Conservation (phyloP, 495 filamentous ascomycete genomes). For the Penicillium cinerascens region DNA sequence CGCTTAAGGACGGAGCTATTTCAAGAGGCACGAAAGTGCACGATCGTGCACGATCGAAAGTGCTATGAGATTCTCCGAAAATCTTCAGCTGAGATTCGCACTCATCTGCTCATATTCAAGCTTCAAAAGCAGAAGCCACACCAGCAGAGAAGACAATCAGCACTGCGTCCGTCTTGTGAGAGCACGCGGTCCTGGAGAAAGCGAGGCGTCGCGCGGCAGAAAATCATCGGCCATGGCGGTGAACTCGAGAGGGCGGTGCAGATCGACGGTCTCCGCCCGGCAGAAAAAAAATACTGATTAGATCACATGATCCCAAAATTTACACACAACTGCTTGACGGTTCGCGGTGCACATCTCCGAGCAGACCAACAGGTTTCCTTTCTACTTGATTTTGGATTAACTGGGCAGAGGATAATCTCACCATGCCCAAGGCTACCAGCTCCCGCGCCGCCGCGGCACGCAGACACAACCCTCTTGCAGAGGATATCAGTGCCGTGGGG, state of each 20-base stretch:
- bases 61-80: neutral
- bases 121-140: neutral
- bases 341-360: slow-evolving; percentile 5
- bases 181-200: slow-evolving; percentile 1
- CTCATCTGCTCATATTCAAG: neutral
- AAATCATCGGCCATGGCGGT: slow-evolving; percentile 25
- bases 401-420: slow-evolving; percentile 7
- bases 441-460: slow-evolving; percentile 40
- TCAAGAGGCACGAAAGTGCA: neutral
- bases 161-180: neutral
- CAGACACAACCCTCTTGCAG: slow-evolving; percentile 69
- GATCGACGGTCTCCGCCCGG: slow-evolving; percentile 20
- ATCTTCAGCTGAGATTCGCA: neutral
- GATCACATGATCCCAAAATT: slow-evolving; percentile 41
- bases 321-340: slow-evolving; percentile 33
- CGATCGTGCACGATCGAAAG: neutral
- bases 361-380: slow-evolving; percentile 2
- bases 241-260: slow-evolving; percentile 13
- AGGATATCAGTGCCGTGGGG: slow-evolving; percentile 65
- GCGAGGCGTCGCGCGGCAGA: slow-evolving; percentile 8
- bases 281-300: slow-evolving; percentile 31
- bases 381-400: neutral
- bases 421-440: slow-evolving; percentile 45
- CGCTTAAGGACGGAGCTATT: neutral
- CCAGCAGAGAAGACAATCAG: neutral